Percentiles rank a stretch among this genome's conserved stretches.
phyloP scores from a whole-genome alignment of 805 yeast species.

The Cyberlindnera mississippiensis region DNA sequence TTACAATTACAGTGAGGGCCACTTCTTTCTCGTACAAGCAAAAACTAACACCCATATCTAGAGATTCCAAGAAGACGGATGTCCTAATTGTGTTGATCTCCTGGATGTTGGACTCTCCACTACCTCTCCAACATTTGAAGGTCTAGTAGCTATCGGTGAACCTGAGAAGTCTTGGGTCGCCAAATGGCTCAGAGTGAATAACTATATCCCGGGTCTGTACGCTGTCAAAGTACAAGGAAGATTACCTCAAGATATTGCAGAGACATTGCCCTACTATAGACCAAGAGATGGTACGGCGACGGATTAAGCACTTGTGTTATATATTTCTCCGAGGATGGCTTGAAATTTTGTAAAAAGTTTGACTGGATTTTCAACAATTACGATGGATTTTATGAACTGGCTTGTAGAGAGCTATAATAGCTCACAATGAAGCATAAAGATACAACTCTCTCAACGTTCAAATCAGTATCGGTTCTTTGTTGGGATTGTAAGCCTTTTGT shows the following conservation, averaged over 20 bases:
- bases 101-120: conserved; percentile 82
- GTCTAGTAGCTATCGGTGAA: conserved; percentile 84
- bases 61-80: conserved; percentile 78
- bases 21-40: too few species aligned
- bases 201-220: conserved; percentile 83
- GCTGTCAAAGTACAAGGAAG: conserved; percentile 93
- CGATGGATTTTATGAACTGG: too few species aligned
- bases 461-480: too few species aligned
- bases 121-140: conserved; percentile 95
- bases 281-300: conserved; percentile 92
- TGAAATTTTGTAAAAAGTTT: too few species aligned
- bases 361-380: too few species aligned
- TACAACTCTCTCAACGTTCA: too few species aligned
- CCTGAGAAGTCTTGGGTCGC: conserved; percentile 93
- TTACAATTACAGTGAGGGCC: too few species aligned
- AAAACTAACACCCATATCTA: conserved; percentile 12
- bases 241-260: conserved; percentile 80
- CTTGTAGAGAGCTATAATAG: too few species aligned
- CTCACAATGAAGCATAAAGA: too few species aligned
- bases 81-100: conserved; percentile 94
- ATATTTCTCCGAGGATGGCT: too few species aligned
- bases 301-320: conserved; percentile 35
- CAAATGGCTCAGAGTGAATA: conserved; percentile 88
- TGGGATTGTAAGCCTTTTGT: conserved; percentile 1
- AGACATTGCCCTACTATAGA: conserved; percentile 70